Evolutionary conservation across 2,329 filamentous ascomycete species (phyloP), one percentile per base, ranked within the genome.

Genomic region (Onygenales sp.): DNA sequence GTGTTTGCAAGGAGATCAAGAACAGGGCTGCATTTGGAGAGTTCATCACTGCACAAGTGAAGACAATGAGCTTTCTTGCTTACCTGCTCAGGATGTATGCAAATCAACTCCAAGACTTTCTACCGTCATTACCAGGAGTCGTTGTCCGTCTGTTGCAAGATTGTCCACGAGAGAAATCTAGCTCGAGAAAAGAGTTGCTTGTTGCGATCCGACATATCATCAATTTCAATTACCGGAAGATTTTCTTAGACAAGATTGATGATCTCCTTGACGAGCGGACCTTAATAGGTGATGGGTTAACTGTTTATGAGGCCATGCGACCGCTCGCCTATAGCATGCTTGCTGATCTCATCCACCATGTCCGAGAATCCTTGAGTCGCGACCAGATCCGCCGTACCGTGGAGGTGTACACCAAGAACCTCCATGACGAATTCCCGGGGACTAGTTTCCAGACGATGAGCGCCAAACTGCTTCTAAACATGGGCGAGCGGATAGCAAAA

Each of bases 371-470:
- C n/a, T 75, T 99, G 21, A 84, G 81, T 21, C 87, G 89, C 8
- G 86, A 92, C 60, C 93, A 97, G 72, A 98, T 99, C 57, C 84
- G 91, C 46, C 88, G 91, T 65, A 97, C 94, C 0, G 90, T 98
- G 8, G 88, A 95, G 66, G 93, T 98, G 3, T 99, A 98, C 70
- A 97, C 94, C 1, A 89, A 86, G 65, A 97, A 97, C 63, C 75
- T 98, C 21, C 90, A 95, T 64, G 93, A 97, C 68, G 89, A 88
- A 58, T 95, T 95, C 58, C 94, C 93, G 0, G 94, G 94, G 7
- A 97, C 94, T 0, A 98, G 92, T 69, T 98, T 98, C 66, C 94
- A 98, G 70, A 98, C 93, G 0, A 99, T 99, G 93, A 97, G 93
- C 62, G 94, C 93, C 0, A 98, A 97, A 69, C 77, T 99, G 2